These are phyloP conservation scores for Thermomucor indicae-seudaticae DNA, from an alignment of 371 early-diverging fungal species.

Conservation along the genomic window DNA sequence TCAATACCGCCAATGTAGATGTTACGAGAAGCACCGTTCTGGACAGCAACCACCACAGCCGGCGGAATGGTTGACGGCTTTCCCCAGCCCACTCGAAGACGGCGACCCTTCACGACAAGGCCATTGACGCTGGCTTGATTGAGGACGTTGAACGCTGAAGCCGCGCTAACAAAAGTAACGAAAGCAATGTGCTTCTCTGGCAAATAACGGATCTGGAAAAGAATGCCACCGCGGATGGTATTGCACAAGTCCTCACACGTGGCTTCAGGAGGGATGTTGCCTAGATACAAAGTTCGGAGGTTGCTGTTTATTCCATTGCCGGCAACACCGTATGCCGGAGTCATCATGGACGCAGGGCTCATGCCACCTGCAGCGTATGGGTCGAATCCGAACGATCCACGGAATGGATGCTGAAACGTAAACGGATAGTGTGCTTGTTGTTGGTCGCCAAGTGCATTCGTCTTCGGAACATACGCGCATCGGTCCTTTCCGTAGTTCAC, in stretches of 20 bases:
- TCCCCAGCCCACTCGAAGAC: slow-evolving; percentile 78
- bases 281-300: slow-evolving; percentile 66
- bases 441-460: background rate
- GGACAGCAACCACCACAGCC: slow-evolving; percentile 52
- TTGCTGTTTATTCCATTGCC: background rate
- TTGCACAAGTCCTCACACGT: slow-evolving; percentile 81
- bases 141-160: slow-evolving; percentile 58
- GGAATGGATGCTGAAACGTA: slow-evolving; percentile 12
- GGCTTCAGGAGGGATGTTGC: slow-evolving; percentile 66
- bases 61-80: slow-evolving; percentile 56
- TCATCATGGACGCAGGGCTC: slow-evolving; percentile 2
- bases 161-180: slow-evolving; percentile 77
- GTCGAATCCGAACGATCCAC: slow-evolving; percentile 11
- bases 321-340: background rate
- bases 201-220: slow-evolving; percentile 68
- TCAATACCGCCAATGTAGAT: slow-evolving; percentile 73
- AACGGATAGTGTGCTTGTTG: slow-evolving; percentile 10
- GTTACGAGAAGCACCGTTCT: slow-evolving; percentile 72
- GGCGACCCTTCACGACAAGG: slow-evolving; percentile 59
- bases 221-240: slow-evolving; percentile 76
- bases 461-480: slow-evolving; percentile 35
- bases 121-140: slow-evolving; percentile 54
- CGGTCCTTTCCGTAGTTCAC: slow-evolving; percentile 79
- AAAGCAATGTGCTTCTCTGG: slow-evolving; percentile 78
- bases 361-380: slow-evolving; percentile 2